Evolutionary conservation across 1,284 basidiomycete species (phyloP), one percentile per base, ranked within the genome.

Genomic region (Hypsizygus ulmarius): DNA sequence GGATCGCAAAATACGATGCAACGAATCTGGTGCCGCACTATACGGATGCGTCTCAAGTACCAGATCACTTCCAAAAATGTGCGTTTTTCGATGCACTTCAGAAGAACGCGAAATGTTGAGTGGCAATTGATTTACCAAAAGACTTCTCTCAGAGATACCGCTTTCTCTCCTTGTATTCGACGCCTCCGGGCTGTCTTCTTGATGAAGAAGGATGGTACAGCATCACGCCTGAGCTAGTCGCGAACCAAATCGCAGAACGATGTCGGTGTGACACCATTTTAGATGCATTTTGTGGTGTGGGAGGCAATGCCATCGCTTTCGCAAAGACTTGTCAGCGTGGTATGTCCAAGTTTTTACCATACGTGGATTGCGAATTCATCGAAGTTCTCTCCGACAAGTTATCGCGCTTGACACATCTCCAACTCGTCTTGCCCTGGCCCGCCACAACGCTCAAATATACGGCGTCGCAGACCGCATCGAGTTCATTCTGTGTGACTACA

Each of bases 261-360:
- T 97, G 95, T 72, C 77, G 87, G 18, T 94, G 87, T 58, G 84
- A 84, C 56, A 85, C 84, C 2, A 75, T 95, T 42, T 72, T 96
- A 19, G 97, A 99, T 62, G 93, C 93, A 0, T 99, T 98, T 63
- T 97, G 94, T 62, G 97, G 97, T 0, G 95, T 98, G 0, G 97
- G 97, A 7, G 97, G 97, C 2, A 99, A 99, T 61, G 83, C 94
- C 0, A 99, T 99, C 49, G 93, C 94, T 8, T 97, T 99, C 68
- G 97, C 97, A 1, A 82, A 88, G 63, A 97, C 94, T 1, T 98
- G 95, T 68, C 87, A 95, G 64, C 74, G 86, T 65, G 91, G 91
- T 93, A 58, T 50, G 81, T 64, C 7, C 21, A 25, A 25, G 35
- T 45, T 33, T 14, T 41, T 30, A 28, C 47, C 30, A 25, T 11